phyloP scores from a whole-genome alignment of 495 filamentous ascomycete genomes.

The Tuber indicum region DNA sequence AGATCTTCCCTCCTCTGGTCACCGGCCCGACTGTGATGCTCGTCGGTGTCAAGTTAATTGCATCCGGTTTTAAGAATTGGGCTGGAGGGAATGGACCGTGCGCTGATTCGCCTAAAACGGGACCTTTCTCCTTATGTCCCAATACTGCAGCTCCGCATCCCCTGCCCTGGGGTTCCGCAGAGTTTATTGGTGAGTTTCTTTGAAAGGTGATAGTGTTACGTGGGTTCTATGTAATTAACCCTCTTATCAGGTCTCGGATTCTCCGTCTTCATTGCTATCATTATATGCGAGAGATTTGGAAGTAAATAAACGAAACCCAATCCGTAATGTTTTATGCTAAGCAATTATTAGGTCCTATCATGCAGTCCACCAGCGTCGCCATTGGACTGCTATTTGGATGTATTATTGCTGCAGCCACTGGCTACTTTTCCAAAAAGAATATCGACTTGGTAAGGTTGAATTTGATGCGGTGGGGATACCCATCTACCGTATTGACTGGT shows the following conservation, averaged over 20 bases:
- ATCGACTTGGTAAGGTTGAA: conserved; percentile 9
- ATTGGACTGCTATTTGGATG: conserved; percentile 77
- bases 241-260: conserved; percentile 60
- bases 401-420: conserved; percentile 75
- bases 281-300: conserved; percentile 77
- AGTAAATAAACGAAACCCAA: conserved; percentile 48
- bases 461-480: neutral
- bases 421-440: conserved; percentile 53
- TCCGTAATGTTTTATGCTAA: conserved; percentile 44
- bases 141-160: conserved; percentile 66
- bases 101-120: conserved; percentile 50
- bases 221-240: neutral
- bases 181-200: conserved; percentile 58
- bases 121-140: conserved; percentile 62
- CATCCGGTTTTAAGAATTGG: conserved; percentile 76
- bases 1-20: conserved; percentile 81
- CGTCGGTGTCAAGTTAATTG: conserved; percentile 67
- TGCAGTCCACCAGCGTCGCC: conserved; percentile 69
- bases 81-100: conserved; percentile 68
- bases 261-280: conserved; percentile 82
- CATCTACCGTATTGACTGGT: neutral
- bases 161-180: conserved; percentile 76
- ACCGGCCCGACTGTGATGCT: conserved; percentile 79
- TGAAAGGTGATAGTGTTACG: neutral
- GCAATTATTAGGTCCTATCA: conserved; percentile 45